Conservation (phyloP, 139 green algal species). For the Asterochloris sp. region DNA sequence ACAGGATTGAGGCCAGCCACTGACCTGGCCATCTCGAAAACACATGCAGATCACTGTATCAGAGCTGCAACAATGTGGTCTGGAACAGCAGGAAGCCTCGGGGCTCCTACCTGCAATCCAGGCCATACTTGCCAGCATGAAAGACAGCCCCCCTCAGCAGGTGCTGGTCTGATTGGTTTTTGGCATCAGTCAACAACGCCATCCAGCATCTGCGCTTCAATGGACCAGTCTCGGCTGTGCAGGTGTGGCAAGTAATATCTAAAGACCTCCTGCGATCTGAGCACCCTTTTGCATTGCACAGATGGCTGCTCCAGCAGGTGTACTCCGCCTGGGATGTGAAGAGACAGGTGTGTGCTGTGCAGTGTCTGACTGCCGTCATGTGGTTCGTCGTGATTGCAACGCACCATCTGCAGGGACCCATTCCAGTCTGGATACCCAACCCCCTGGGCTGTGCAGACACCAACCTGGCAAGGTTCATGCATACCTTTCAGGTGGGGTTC, state of each 20-base stretch:
- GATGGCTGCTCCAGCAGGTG: slow-evolving; percentile 32
- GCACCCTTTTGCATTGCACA: slow-evolving; percentile 55
- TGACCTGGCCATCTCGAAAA: too few relatives aligned
- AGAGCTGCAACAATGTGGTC: too few relatives aligned
- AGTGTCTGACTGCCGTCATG: not conserved
- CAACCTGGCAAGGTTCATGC: slow-evolving; percentile 63
- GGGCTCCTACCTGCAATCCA: too few relatives aligned
- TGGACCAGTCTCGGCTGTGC: not conserved
- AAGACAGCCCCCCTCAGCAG: too few relatives aligned
- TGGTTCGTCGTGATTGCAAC: not conserved
- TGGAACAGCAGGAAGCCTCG: too few relatives aligned
- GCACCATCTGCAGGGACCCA: slow-evolving; percentile 35
- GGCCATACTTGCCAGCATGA: too few relatives aligned
- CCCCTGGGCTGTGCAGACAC: slow-evolving; percentile 23
- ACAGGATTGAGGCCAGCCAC: too few relatives aligned
- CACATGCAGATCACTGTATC: too few relatives aligned
- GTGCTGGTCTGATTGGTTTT: too few relatives aligned
- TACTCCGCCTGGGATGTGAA: slow-evolving; percentile 45
- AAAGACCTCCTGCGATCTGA: slow-evolving; percentile 42
- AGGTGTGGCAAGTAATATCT: slow-evolving; percentile 42
- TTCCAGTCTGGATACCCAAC: slow-evolving; percentile 59
- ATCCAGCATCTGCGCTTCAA: not conserved
- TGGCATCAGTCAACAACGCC: too few relatives aligned
- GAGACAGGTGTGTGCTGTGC: not conserved
- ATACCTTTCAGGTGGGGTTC: slow-evolving; percentile 20